phyloP scores from a whole-genome alignment of 208 protist genomes.

The Leishmania braziliensis region DNA sequence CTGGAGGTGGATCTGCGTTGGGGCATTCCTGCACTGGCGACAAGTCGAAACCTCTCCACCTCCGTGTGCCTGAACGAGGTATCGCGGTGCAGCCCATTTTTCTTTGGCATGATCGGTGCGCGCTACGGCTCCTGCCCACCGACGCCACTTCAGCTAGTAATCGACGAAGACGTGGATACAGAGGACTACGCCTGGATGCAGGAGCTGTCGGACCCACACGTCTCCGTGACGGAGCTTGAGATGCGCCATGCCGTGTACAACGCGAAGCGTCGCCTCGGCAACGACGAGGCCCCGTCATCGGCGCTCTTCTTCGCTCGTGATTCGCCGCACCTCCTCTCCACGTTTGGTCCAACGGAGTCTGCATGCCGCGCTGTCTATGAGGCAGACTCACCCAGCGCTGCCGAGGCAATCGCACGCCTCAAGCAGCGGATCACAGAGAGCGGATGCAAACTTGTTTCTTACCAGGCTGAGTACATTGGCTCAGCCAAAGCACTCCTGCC shows the following conservation, averaged over 20 bases:
- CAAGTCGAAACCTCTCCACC: slow-evolving; percentile 68
- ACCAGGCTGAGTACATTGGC: slow-evolving; percentile 46
- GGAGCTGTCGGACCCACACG: slow-evolving; percentile 34
- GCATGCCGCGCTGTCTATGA: slow-evolving; percentile 49
- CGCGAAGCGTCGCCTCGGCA: slow-evolving; percentile 37
- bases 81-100: slow-evolving; percentile 94
- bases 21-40: slow-evolving; percentile 92
- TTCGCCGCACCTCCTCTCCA: slow-evolving; percentile 39
- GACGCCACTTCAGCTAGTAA: slow-evolving; percentile 66
- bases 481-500: neutral
- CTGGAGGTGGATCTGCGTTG: slow-evolving; percentile 95
- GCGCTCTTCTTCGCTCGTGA: slow-evolving; percentile 87
- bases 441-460: slow-evolving; percentile 45
- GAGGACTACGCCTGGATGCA: slow-evolving; percentile 75
- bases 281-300: slow-evolving; percentile 15
- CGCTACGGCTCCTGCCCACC: slow-evolving; percentile 84
- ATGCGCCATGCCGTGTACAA: slow-evolving; percentile 90
- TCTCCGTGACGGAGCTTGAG: slow-evolving; percentile 96
- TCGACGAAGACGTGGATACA: slow-evolving; percentile 69
- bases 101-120: slow-evolving; percentile 91
- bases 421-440: slow-evolving; percentile 32
- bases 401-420: slow-evolving; percentile 43
- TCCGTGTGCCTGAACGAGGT: slow-evolving; percentile 95
- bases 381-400: slow-evolving; percentile 44
- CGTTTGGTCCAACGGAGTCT: slow-evolving; percentile 34